Base-by-base conservation (phyloP, 2,329 filamentous ascomycete genomes). In the Amauroascus verrucosus region DNA sequence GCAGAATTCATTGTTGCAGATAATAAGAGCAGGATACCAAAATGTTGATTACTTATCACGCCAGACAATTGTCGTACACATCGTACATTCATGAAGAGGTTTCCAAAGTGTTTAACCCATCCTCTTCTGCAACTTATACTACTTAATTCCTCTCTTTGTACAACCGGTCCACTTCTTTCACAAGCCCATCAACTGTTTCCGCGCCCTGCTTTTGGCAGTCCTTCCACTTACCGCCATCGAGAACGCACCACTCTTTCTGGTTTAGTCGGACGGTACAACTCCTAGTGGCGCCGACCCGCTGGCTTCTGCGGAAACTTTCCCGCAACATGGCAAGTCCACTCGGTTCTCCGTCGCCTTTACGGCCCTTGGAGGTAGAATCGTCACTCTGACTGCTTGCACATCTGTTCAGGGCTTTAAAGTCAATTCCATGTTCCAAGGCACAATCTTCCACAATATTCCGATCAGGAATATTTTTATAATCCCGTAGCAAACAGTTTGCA, bases 351-450 rank as follows among this genome's bases (percentile, higher is more conserved):
- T 84, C 40, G 20, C 18, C 85, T 59, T 88, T 80, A 13, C 72
- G 67, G 11, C 72, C 70, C 37, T 65, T 64, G 37, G 61, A 54
- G 28, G 57, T 18, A 81, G 79, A 63, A 26, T 59, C 82, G 28
- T 88, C 87, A 60, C 88, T 81, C 55, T 95, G 84, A 57, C 79
- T 77, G 38, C 84, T 84, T 41, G 88, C 84, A 67, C 93, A 98
- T 18, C 84, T 76, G 67, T 97, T 94, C 53, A 98, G 71, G 58
- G 80, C 77, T 24, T 82, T 77, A 66, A 96, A 88, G 63, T 93
- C 84, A 47, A 97, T 83, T 26, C 88, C 89, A 64, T 95, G 88
- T 70, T 97, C 88, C 48, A 95, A 75, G 2, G 93, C 88, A 67
- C 93, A 98, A 65, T 88, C 83, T 66, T 94, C 79, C 38, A 96